A percentile compares a stretch with the other conserved stretches of the same genome.
Conservation (phyloP, 2,329 filamentous ascomycete genomes). For the Pseudogymnoascus sp. region DNA sequence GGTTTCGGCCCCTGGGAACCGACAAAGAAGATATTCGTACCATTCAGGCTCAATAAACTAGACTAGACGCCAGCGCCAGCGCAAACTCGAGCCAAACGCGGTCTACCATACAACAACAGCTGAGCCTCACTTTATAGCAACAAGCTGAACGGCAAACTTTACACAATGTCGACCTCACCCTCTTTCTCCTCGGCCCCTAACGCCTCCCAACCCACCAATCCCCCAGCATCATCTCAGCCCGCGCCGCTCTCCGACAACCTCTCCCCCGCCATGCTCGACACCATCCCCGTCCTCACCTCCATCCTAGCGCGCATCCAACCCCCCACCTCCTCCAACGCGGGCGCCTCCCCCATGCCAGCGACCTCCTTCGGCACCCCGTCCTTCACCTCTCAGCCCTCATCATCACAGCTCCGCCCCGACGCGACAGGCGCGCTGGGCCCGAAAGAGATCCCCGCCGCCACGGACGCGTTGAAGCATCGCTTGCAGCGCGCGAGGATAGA, state of each 20-base stretch:
- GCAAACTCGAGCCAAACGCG: background rate
- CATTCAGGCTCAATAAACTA: background rate
- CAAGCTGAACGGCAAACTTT: background rate
- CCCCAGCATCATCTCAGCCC: slow-evolving; percentile 30
- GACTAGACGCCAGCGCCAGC: background rate
- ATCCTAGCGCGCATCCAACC: slow-evolving; percentile 67
- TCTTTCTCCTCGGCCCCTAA: slow-evolving; percentile 8
- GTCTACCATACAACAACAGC: background rate
- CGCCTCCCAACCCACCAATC: slow-evolving; percentile 13
- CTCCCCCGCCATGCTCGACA: slow-evolving; percentile 75
- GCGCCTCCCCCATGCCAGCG: slow-evolving; percentile 13
- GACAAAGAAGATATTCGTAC: background rate
- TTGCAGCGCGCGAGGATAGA: slow-evolving; percentile 68
- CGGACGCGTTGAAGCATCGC: slow-evolving; percentile 73
- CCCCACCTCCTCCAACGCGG: slow-evolving; percentile 33
- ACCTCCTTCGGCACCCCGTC: slow-evolving; percentile 24
- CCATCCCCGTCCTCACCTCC: slow-evolving; percentile 71
- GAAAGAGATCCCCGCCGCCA: slow-evolving; percentile 74
- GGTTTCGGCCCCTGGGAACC: slow-evolving; percentile 1
- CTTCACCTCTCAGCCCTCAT: slow-evolving; percentile 21
- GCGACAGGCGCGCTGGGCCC: slow-evolving; percentile 27
- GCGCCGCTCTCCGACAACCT: slow-evolving; percentile 50
- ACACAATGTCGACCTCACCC: slow-evolving; percentile 20
- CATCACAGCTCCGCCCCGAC: slow-evolving; percentile 23
- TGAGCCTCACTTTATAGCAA: background rate